A percentile compares a stretch with the other conserved stretches of the same genome.
These are phyloP conservation scores for Blastomyces emzantsi DNA, from an alignment of 2,329 filamentous ascomycete genomes.

Conservation along the genomic window DNA sequence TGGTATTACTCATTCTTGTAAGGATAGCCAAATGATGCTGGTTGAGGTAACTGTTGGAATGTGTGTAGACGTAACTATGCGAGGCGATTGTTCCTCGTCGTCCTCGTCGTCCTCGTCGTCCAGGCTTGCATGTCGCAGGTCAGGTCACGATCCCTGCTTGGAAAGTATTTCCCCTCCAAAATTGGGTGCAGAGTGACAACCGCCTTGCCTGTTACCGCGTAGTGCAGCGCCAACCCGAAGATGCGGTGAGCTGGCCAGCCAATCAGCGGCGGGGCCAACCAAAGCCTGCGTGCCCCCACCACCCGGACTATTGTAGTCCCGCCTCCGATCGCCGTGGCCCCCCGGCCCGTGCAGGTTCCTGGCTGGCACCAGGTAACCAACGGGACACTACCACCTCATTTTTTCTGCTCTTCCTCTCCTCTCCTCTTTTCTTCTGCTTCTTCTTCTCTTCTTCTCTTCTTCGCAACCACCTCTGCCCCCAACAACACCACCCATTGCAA, in stretches of 20 bases:
- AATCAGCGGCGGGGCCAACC: slow-evolving; percentile 1
- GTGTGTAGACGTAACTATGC: too few species aligned
- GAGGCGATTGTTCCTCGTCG: too few species aligned
- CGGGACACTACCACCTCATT: slow-evolving; percentile 9
- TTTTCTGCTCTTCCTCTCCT: slow-evolving; percentile 9
- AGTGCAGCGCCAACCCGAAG: slow-evolving; percentile 1
- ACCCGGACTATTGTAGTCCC: slow-evolving; percentile 8
- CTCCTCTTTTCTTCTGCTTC: slow-evolving; percentile 17
- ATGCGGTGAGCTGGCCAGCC: slow-evolving; percentile 10
- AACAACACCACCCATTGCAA: slow-evolving; percentile 19
- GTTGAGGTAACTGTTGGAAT: not conserved
- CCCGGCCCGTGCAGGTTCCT: not conserved
- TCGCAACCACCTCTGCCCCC: slow-evolving; percentile 18
- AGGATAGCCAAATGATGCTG: not conserved
- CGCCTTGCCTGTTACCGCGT: not conserved
- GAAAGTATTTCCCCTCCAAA: slow-evolving; percentile 3
- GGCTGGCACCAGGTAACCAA: not conserved
- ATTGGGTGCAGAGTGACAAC: slow-evolving; percentile 3
- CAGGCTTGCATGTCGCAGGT: not conserved
- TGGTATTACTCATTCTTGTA: not conserved
- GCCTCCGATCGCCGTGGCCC: slow-evolving; percentile 13
- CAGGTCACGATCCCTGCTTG: not conserved
- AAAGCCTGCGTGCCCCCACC: not conserved
- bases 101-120: too few species aligned
- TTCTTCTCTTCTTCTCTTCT: slow-evolving; percentile 20